phyloP scores from a whole-genome alignment of 139 green algal species.

The Chlorella sp. region DNA sequence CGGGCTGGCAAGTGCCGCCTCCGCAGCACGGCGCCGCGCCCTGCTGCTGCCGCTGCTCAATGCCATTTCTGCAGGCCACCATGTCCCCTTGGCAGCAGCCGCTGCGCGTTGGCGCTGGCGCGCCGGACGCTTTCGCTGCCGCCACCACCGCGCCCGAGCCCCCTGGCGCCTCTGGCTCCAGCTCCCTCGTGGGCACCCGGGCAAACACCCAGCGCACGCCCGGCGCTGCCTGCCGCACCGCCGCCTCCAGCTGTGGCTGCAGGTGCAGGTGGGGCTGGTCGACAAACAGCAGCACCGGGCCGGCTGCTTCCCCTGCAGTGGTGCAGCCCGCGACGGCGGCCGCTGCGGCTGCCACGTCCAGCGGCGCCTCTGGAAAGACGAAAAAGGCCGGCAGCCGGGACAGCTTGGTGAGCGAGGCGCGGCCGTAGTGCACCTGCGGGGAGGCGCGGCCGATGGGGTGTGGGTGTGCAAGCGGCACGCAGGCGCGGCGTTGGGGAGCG shows the following conservation, averaged over 20 bases:
- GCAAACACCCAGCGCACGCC: constrained; percentile 18
- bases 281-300: constrained; percentile 44
- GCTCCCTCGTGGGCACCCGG: constrained; percentile 11
- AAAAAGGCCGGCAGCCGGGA: constrained; percentile 74
- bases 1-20: not conserved
- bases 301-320: too few relatives aligned
- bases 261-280: constrained; percentile 60
- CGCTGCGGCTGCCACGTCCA: constrained; percentile 11
- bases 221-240: not conserved
- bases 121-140: not conserved
- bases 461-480: too few relatives aligned
- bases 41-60: not conserved
- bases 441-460: not conserved
- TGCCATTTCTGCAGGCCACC: too few relatives aligned
- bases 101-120: too few relatives aligned
- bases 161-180: not conserved
- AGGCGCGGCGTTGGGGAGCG: too few relatives aligned
- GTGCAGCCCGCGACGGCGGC: constrained; percentile 5
- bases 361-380: constrained; percentile 68
- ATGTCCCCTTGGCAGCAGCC: not conserved
- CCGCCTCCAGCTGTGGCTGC: constrained; percentile 24
- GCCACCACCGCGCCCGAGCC: too few relatives aligned
- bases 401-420: constrained; percentile 76
- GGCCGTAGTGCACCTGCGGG: constrained; percentile 89
- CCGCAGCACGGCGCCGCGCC: not conserved